Percentiles rank a stretch among this genome's conserved stretches.
phyloP scores from a whole-genome alignment of 371 early-diverging fungal genomes.

The Syncephalastrum racemosum region DNA sequence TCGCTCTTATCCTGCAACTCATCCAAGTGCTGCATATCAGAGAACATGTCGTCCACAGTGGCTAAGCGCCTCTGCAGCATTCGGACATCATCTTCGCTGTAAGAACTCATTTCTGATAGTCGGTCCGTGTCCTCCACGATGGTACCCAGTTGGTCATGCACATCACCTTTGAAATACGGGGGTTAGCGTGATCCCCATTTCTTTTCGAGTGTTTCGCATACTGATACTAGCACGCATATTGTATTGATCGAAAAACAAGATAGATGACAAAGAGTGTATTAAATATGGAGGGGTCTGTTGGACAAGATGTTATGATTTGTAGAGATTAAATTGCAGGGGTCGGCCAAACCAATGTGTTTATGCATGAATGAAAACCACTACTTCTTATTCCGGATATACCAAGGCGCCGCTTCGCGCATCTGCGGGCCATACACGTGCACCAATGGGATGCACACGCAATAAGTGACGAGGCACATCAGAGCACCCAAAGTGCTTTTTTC shows the following conservation, averaged over 20 bases:
- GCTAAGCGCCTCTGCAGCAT: neutral
- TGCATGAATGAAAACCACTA: neutral
- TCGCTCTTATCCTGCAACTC: constrained; percentile 15
- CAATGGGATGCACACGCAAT: constrained; percentile 20
- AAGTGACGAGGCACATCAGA: constrained; percentile 12
- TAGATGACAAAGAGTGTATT: too few species aligned
- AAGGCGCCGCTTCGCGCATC: constrained; percentile 14
- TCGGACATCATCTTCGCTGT: too few species aligned
- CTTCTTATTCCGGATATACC: constrained; percentile 2
- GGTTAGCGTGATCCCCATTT: too few species aligned
- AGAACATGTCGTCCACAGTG: too few species aligned
- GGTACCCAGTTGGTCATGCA: neutral
- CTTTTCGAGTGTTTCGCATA: neutral
- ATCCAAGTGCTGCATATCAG: neutral
- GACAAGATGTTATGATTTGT: neutral
- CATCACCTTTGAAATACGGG: too few species aligned
- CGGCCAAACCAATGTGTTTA: neutral
- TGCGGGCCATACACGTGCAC: constrained; percentile 20
- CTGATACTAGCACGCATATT: constrained; percentile 4
- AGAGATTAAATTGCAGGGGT: constrained; percentile 2
- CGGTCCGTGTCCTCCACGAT: too few species aligned
- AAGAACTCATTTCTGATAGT: too few species aligned
- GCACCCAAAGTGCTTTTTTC: constrained; percentile 20
- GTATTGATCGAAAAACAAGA: neutral
- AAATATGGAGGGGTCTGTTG: neutral